phyloP scores from a whole-genome alignment of 345 rosid species.

The Gossypium turneri region DNA sequence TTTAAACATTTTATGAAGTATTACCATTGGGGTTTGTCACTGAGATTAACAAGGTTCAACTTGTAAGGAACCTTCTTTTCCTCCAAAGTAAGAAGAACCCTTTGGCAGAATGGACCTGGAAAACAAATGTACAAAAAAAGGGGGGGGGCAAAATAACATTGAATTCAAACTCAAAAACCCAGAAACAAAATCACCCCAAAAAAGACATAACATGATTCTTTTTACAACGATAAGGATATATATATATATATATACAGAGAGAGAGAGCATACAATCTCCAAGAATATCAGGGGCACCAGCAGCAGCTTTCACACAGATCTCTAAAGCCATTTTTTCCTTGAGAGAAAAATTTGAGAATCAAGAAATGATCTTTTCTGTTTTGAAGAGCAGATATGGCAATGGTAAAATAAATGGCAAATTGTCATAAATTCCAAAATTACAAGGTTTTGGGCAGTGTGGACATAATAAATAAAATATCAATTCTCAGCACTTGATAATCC shows the following conservation, averaged over 20 bases:
- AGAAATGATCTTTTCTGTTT: neutral
- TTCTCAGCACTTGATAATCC: too few species aligned
- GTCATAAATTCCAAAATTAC: neutral
- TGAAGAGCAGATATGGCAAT: neutral
- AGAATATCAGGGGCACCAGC: conserved; percentile 57
- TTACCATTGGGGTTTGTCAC: conserved; percentile 81
- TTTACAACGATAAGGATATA: too few species aligned
- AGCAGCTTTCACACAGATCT: conserved; percentile 86
- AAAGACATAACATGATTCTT: conserved; percentile 22
- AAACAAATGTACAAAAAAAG: neutral
- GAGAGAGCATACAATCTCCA: conserved; percentile 60
- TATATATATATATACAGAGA: too few species aligned
- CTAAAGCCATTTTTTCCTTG: conserved; percentile 50
- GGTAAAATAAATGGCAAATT: neutral
- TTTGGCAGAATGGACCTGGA: conserved; percentile 75
- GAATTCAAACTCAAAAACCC: neutral
- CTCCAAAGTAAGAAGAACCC: conserved; percentile 70
- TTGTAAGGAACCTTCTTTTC: conserved; percentile 78
- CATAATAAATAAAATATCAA: neutral
- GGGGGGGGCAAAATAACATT: neutral
- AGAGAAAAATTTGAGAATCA: neutral
- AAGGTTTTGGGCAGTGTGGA: neutral
- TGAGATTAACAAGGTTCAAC: conserved; percentile 46
- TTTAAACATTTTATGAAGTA: neutral
- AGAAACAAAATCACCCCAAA: neutral